Conservation (phyloP, 2,329 filamentous ascomycete genomes). For the Aspergillus niger region DNA sequence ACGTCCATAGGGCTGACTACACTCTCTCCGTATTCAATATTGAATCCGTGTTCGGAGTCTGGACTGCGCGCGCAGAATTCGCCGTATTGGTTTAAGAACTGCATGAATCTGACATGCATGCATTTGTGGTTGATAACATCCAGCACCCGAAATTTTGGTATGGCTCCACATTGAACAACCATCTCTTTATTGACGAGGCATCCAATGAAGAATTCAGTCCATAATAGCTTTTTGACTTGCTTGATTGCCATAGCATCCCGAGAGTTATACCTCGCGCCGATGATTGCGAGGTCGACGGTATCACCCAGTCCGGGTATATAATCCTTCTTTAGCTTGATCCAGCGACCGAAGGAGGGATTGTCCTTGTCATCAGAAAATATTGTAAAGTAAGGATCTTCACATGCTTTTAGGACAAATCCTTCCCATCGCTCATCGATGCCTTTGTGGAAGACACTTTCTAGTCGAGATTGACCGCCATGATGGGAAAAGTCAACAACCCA, state of each 20-base stretch:
- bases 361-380: conserved; percentile 41
- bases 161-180: conserved; percentile 52
- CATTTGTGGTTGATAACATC: conserved; percentile 58
- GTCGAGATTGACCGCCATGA: conserved; percentile 52
- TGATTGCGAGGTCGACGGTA: conserved; percentile 76
- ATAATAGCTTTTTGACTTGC: conserved; percentile 59
- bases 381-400: conserved; percentile 74
- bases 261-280: conserved; percentile 73
- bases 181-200: conserved; percentile 71
- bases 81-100: conserved; percentile 52
- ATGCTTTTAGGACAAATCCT: conserved; percentile 77
- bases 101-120: conserved; percentile 56
- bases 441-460: conserved; percentile 67
- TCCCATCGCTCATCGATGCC: conserved; percentile 70
- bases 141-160: conserved; percentile 67
- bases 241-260: conserved; percentile 59
- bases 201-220: conserved; percentile 80
- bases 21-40: conserved; percentile 51
- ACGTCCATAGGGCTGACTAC: conserved; percentile 36
- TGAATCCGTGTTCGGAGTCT: conserved; percentile 39
- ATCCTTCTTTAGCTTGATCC: conserved; percentile 86
- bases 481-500: conserved; percentile 67
- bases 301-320: conserved; percentile 79
- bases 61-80: conserved; percentile 48
- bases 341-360: conserved; percentile 43